phyloP scores from a whole-genome alignment of 371 early-diverging fungal species.

The Mortierella sp. region DNA sequence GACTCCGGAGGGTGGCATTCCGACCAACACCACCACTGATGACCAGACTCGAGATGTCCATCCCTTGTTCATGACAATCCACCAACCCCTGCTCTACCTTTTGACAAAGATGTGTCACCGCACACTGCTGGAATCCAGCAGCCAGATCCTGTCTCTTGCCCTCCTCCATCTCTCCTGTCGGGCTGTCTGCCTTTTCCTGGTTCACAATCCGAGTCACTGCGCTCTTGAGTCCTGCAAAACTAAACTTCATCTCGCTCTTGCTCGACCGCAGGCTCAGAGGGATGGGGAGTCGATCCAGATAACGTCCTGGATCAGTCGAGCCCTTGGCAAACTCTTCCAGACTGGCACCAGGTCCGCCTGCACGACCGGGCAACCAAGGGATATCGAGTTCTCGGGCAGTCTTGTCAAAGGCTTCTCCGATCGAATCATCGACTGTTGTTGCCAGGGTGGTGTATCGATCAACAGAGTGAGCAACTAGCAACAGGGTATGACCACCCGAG shows the following conservation, averaged over 20 bases:
- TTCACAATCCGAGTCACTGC: conserved; percentile 66
- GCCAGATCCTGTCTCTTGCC: conserved; percentile 72
- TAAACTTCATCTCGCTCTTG: conserved; percentile 70
- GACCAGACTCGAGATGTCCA: conserved; percentile 72
- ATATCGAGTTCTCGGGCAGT: conserved; percentile 75
- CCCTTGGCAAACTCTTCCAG: conserved; percentile 74
- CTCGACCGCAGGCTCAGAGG: conserved; percentile 75
- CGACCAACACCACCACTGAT: conserved; percentile 90
- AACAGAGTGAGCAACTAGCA: conserved; percentile 75
- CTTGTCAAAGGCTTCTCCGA: conserved; percentile 90
- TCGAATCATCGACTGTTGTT: conserved; percentile 82
- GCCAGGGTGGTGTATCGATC: conserved; percentile 76
- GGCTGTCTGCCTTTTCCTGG: conserved; percentile 39
- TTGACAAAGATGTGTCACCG: conserved; percentile 75
- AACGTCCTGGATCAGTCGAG: conserved; percentile 63
- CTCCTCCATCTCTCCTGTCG: conserved; percentile 27
- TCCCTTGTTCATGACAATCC: conserved; percentile 58
- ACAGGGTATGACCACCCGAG: conserved; percentile 87
- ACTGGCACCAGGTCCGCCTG: conserved; percentile 85
- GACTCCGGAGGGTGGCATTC: conserved; percentile 64
- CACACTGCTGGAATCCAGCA: conserved; percentile 80
- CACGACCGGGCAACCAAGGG: conserved; percentile 74
- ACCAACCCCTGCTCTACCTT: conserved; percentile 74
- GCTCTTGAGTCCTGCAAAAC: conserved; percentile 87
- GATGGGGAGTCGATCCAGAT: conserved; percentile 66